These are phyloP conservation scores for Nakataea oryzae DNA, from an alignment of 2,329 filamentous ascomycete species.

Conservation along the genomic window DNA sequence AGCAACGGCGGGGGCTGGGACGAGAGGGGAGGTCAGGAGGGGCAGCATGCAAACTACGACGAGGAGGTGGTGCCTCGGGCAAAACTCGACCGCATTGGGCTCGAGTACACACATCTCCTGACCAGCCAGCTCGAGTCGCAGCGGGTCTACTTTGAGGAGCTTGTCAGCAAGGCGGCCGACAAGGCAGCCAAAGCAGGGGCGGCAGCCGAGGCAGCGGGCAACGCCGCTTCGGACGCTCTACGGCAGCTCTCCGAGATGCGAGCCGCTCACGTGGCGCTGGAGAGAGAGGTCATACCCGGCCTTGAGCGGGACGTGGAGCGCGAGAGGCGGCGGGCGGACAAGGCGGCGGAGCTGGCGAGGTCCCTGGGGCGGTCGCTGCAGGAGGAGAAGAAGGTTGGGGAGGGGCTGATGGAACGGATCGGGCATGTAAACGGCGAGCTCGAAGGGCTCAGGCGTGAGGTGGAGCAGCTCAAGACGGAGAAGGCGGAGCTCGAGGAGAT, in stretches of 20 bases:
- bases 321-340: slow-evolving; percentile 56
- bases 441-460: slow-evolving; percentile 43
- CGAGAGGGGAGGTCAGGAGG: background rate
- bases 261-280: slow-evolving; percentile 39
- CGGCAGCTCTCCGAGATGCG: slow-evolving; percentile 42
- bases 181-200: slow-evolving; percentile 70
- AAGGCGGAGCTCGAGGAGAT: slow-evolving; percentile 71
- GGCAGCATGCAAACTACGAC: slow-evolving; percentile 5
- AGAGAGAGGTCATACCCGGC: slow-evolving; percentile 45
- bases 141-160: slow-evolving; percentile 86
- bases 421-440: slow-evolving; percentile 59
- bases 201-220: slow-evolving; percentile 51
- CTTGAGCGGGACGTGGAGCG: slow-evolving; percentile 67
- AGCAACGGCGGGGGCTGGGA: slow-evolving; percentile 3
- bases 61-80: slow-evolving; percentile 62
- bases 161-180: slow-evolving; percentile 78
- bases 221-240: slow-evolving; percentile 36
- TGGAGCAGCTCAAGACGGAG: slow-evolving; percentile 46
- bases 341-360: slow-evolving; percentile 66
- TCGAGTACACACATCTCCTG: slow-evolving; percentile 90
- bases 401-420: slow-evolving; percentile 74
- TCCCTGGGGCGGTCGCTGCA: slow-evolving; percentile 65
- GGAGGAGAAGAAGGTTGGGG: slow-evolving; percentile 79
- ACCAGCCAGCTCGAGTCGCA: slow-evolving; percentile 90
- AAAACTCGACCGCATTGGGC: slow-evolving; percentile 66